Conservation (phyloP, 495 filamentous ascomycete genomes). For the Penicillium parvum region DNA sequence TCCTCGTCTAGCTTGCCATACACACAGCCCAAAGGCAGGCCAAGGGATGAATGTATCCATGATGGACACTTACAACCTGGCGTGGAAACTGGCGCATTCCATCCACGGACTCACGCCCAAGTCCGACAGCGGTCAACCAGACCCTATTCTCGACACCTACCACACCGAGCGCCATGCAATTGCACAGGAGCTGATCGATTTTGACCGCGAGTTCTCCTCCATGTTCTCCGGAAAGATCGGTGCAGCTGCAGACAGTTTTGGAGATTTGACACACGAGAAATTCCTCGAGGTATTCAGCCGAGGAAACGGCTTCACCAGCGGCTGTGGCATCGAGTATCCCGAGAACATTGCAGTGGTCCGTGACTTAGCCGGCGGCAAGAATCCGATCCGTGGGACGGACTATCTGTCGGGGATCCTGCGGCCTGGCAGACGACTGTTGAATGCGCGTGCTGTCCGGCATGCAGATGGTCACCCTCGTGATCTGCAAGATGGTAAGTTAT, state of each 20-base stretch:
- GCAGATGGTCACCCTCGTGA: conserved; percentile 43
- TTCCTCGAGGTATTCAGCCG: conserved; percentile 49
- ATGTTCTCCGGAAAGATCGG: conserved; percentile 50
- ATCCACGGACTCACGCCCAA: conserved; percentile 54
- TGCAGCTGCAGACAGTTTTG: conserved; percentile 21
- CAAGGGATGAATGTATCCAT: conserved; percentile 91
- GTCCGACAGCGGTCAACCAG: conserved; percentile 30
- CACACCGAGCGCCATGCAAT: conserved; percentile 62
- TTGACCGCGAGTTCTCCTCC: conserved; percentile 57
- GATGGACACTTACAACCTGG: conserved; percentile 77
- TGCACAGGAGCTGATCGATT: conserved; percentile 69
- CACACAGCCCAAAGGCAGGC: conserved; percentile 72
- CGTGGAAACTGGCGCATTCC: conserved; percentile 76
- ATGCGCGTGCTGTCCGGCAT: conserved; percentile 38
- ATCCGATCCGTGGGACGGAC: conserved; percentile 37
- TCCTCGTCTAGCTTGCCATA: conserved; percentile 41
- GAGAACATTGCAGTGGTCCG: conserved; percentile 37
- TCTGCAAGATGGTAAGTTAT: conserved; percentile 45
- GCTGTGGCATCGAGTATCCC: conserved; percentile 44
- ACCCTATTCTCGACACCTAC: conserved; percentile 64
- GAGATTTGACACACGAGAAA: conserved; percentile 45
- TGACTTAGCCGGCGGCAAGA: conserved; percentile 8
- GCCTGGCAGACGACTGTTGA: conserved; percentile 29
- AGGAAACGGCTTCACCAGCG: conserved; percentile 45
- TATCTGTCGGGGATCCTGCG: conserved; percentile 41